Evolutionary conservation across 768 basidiomycete genomes (phyloP), one percentile per base, ranked within the genome.

Genomic region (Pleurotus platypus): DNA sequence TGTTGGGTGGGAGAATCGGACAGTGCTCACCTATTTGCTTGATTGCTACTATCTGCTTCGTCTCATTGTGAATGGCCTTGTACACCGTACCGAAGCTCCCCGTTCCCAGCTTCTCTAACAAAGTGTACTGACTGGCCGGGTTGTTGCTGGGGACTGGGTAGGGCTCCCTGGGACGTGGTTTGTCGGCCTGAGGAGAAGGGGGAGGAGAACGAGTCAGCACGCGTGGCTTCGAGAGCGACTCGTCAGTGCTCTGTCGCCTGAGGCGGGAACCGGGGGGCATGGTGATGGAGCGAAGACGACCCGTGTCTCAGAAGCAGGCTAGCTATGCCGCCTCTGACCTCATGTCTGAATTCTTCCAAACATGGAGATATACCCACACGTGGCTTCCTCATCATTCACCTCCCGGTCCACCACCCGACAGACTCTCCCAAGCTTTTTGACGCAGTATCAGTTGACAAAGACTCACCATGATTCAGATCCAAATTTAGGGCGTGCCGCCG

Each of bases 11-110:
- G 37, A 50, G 35, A 43, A 27, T 56, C 49, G 39, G 58, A 37
- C 48, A 49, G 20, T 56, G 71, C 88, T 62, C 65, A 91, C 94
- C 92, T 69, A 99, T 98, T 72, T 98, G 94, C 73, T 99, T 99
- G 67, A 99, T 92, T 46, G 97, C 97, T 13, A 99, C 97, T 59
- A 92, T 89, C 74, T 96, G 89, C 69, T 91, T 89, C 9, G 93
- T 91, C 60, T 93, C 91, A 65, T 93, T 91, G 73, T 98, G 94
- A 65, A 94, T 87, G 7, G 93, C 96, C 77, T 97, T 98, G 84
- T 94, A 99, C 56, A 99, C 96, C 1, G 86, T 90, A 7, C 96
- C 96, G 67, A 99, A 99, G 69, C 90, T 93, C 37, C 96, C 96
- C 20, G 93, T 95, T 13, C 96, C 96, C n/a, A 98, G 82, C 70